phyloP scores from a whole-genome alignment of 306 rosid species.

The Ormosia emarginata region DNA sequence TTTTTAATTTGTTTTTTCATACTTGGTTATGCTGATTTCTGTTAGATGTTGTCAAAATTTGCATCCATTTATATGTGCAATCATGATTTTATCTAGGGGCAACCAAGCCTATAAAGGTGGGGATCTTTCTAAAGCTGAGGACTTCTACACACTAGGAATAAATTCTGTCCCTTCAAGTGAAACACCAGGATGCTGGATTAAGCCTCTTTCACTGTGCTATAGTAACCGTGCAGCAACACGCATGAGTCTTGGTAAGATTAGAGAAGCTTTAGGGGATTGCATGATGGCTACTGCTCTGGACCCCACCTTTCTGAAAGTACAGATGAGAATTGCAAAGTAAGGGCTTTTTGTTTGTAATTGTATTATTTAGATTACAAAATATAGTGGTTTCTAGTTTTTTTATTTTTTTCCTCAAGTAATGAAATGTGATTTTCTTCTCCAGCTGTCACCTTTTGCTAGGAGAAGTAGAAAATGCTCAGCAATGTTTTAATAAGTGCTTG shows the following conservation, averaged over 20 bases:
- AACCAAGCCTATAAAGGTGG: slow-evolving; percentile 69
- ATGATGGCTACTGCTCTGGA: slow-evolving; percentile 61
- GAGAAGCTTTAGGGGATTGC: slow-evolving; percentile 84
- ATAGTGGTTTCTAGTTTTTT: not conserved
- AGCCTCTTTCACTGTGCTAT: slow-evolving; percentile 77
- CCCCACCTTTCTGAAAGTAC: slow-evolving; percentile 74
- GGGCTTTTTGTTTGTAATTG: slow-evolving; percentile 29
- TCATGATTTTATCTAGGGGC: slow-evolving; percentile 57
- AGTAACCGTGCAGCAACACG: slow-evolving; percentile 90
- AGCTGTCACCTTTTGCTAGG: slow-evolving; percentile 93
- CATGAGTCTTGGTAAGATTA: slow-evolving; percentile 71
- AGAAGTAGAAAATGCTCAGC: slow-evolving; percentile 61
- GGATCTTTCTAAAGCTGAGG: slow-evolving; percentile 82
- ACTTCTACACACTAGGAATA: slow-evolving; percentile 74
- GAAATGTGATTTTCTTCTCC: slow-evolving; percentile 25
- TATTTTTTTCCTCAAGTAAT: not conserved
- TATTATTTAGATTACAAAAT: slow-evolving; percentile 9
- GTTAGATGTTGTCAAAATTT: slow-evolving; percentile 10
- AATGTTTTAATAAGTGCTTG: slow-evolving; percentile 54
- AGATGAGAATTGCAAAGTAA: slow-evolving; percentile 82
- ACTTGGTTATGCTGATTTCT: slow-evolving; percentile 19
- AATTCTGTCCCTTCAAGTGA: slow-evolving; percentile 63
- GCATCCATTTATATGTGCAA: slow-evolving; percentile 6
- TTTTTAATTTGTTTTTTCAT: not conserved
- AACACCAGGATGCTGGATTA: slow-evolving; percentile 48